Evolutionary conservation across 495 filamentous ascomycete species (phyloP).

Genomic region (Bryoglossum gracile): DNA sequence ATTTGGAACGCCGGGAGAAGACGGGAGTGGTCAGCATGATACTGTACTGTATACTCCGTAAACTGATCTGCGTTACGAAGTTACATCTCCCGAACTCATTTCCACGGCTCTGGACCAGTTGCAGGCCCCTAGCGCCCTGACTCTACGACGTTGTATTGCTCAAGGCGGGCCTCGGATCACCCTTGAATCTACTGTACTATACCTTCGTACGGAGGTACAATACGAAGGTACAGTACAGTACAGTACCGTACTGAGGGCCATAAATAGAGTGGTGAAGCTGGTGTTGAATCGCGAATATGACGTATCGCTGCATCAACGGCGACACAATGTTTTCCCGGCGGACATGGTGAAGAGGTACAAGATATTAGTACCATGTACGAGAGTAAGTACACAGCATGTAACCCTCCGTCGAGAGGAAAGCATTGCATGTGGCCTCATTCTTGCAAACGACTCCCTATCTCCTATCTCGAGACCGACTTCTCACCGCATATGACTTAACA

Average conservation of each 20-base stretch:
- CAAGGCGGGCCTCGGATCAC: not conserved
- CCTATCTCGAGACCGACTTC: too few relatives aligned
- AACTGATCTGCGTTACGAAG: too few relatives aligned
- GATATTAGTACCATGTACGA: not conserved
- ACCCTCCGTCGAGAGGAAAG: not conserved
- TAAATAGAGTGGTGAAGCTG: conserved; percentile 1
- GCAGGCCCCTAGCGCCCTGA: too few relatives aligned
- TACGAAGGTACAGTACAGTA: too few relatives aligned
- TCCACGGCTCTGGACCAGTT: too few relatives aligned
- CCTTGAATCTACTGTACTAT: conserved; percentile 5
- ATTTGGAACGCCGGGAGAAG: not conserved
- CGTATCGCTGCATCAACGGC: not conserved
- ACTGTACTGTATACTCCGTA: too few relatives aligned
- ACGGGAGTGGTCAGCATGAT: conserved; percentile 2
- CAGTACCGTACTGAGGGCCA: too few relatives aligned
- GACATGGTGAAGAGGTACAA: not conserved
- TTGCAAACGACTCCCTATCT: not conserved
- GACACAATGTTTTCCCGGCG: not conserved
- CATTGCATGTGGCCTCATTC: conserved; percentile 1
- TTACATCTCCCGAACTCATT: too few relatives aligned
- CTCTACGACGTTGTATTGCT: too few relatives aligned
- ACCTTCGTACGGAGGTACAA: not conserved
- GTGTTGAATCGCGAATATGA: conserved; percentile 1
- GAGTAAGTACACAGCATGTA: not conserved
- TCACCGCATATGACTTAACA: too few relatives aligned